Base-by-base conservation (phyloP, 148 eudicot species). In the Silene uniflora region DNA sequence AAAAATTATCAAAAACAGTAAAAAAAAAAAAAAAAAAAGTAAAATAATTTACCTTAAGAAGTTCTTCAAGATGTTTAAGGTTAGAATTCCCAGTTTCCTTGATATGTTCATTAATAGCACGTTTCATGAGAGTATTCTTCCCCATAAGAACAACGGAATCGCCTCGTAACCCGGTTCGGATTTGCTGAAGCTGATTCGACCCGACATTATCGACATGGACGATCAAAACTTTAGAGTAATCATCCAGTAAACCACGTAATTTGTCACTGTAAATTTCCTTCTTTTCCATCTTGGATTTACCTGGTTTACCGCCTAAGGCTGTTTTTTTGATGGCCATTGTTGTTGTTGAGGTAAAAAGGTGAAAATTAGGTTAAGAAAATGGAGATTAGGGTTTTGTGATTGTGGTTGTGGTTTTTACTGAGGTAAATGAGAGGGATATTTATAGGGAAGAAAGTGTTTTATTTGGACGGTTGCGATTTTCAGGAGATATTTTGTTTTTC, bases 41-140 rank as follows among this genome's bases (percentile, higher is more conserved):
- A 61, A 32, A 32, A 35, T 12, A 12, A n/a, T 22, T 0, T 21
- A 80, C 83, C 32, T 32, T 84, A 13, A 89, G 85, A n/a, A 83
- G 84, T 8, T 82, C 62, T 2, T 78, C 67, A 44, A 87, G 84
- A 5, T 39, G 76, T 7, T 76, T 71, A 21, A 78, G 21, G 0
- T 18, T 60, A 2, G 39, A 23, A 63, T 87, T 87, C 0, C 88
- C 88, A 42, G 88, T 89, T 67, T 74, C 64, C 18, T 85, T 77
- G 21, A 84, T 67, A 76, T 86, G 89, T 0, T 61, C 11, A 29
- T 79, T 60, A 13, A 89, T 63, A 5, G 92, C 76, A 2, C 88
- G 74, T 66, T 85, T 89, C 88, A 89, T 89, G 74, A 89, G 82
- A 3, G 90, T 89, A 39, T 89, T 89, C 76, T 89, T 87, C 13